These are phyloP conservation scores for Ceratocystis destructans DNA, from an alignment of 2,329 filamentous ascomycete genomes.

Conservation along the genomic window DNA sequence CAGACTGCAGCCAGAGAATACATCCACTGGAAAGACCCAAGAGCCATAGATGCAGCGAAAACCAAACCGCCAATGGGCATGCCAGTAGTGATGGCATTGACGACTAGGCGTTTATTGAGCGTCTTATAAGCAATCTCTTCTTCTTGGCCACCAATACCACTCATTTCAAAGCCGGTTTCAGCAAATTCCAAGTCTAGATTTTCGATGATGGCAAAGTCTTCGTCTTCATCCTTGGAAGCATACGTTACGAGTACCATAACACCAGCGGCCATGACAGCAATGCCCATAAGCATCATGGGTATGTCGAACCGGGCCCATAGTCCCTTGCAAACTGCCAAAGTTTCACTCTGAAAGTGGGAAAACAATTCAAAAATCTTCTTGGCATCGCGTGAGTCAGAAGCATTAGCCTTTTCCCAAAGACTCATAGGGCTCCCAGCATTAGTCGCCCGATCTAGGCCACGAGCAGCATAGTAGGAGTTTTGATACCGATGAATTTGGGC, in stretches of 20 bases:
- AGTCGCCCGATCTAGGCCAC: constrained; percentile 50
- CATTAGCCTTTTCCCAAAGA: constrained; percentile 37
- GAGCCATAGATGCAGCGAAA: constrained; percentile 24
- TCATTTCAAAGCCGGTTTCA: constrained; percentile 43
- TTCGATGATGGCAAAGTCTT: constrained; percentile 41
- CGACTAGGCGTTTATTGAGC: constrained; percentile 30
- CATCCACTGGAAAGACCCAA: constrained; percentile 27
- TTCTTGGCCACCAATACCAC: constrained; percentile 26
- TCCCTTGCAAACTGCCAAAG: constrained; percentile 62
- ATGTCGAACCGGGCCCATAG: constrained; percentile 91
- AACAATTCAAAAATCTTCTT: constrained; percentile 44
- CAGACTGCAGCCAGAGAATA: constrained; percentile 29
- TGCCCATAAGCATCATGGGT: constrained; percentile 68
- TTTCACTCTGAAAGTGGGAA: constrained; percentile 61
- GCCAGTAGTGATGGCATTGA: constrained; percentile 27
- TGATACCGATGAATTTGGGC: constrained; percentile 87
- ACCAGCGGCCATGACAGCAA: constrained; percentile 54
- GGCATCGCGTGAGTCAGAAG: constrained; percentile 30
- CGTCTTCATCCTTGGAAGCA: constrained; percentile 44
- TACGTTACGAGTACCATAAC: constrained; percentile 61
- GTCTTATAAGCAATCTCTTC: constrained; percentile 26
- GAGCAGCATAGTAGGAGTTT: constrained; percentile 60
- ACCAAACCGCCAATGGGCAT: constrained; percentile 25
- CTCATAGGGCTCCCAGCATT: constrained; percentile 29
- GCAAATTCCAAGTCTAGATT: constrained; percentile 45